A percentile compares a stretch with the other conserved stretches of the same genome.
phyloP scores from a whole-genome alignment of 1,284 basidiomycete species.

The Pterulicium gracile region DNA sequence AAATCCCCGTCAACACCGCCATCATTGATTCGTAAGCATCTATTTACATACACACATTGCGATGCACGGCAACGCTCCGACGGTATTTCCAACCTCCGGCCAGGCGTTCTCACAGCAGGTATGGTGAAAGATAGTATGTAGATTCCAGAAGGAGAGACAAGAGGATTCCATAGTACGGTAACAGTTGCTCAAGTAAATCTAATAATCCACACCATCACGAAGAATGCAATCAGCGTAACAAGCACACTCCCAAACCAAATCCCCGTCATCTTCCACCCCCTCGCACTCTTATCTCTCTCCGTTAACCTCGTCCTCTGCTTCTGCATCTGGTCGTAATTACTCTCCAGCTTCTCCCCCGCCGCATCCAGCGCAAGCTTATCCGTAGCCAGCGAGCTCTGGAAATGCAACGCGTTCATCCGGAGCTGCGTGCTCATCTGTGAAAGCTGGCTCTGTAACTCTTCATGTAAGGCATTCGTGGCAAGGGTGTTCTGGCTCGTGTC shows the following conservation, averaged over 20 bases:
- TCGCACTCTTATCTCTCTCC: neutral
- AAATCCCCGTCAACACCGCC: too few relatives aligned
- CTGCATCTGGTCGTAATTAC: neutral
- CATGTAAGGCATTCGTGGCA: neutral
- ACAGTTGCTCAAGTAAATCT: constrained; percentile 1
- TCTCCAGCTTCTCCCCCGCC: neutral
- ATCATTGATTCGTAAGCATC: too few relatives aligned
- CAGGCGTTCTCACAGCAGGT: too few relatives aligned
- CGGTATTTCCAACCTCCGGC: too few relatives aligned
- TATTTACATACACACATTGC: too few relatives aligned
- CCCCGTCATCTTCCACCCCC: neutral
- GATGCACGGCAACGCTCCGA: too few relatives aligned
- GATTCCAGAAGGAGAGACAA: too few relatives aligned
- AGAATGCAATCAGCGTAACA: neutral
- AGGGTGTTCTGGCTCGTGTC: neutral
- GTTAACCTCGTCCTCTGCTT: neutral
- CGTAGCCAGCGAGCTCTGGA: neutral
- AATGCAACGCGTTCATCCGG: constrained; percentile 1
- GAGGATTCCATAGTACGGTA: too few relatives aligned
- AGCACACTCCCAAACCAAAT: neutral
- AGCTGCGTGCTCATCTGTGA: constrained; percentile 1
- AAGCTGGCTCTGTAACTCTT: neutral
- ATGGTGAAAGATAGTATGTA: too few relatives aligned
- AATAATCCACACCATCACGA: constrained; percentile 1
- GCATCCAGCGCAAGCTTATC: constrained; percentile 1